Percentiles rank a stretch among this genome's conserved stretches.
Evolutionary conservation across 1,139 yeast genomes (phyloP).

Genomic region (Debaryomyces coudertii): DNA sequence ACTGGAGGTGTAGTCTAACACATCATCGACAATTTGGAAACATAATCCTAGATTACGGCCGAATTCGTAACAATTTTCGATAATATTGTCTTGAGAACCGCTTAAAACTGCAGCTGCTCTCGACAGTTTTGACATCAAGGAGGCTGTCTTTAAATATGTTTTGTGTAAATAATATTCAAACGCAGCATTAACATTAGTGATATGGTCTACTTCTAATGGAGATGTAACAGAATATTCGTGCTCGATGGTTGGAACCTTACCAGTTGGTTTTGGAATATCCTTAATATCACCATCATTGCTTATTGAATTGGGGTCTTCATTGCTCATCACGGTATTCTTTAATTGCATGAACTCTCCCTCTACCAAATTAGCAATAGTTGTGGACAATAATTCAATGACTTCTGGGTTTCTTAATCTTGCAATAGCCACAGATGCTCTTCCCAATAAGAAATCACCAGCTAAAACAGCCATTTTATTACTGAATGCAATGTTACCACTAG

Average conservation of each 20-base stretch:
- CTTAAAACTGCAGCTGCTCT: constrained; percentile 92
- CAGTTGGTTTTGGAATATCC: constrained; percentile 61
- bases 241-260: constrained; percentile 59
- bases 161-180: constrained; percentile 94
- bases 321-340: constrained; percentile 76
- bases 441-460: constrained; percentile 94
- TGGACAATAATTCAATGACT: constrained; percentile 91
- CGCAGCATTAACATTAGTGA: constrained; percentile 78
- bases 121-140: constrained; percentile 92
- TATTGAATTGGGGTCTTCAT: constrained; percentile 47
- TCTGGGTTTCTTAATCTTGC: constrained; percentile 95
- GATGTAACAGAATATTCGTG: constrained; percentile 61
- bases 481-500: constrained; percentile 91
- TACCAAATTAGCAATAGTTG: constrained; percentile 93
- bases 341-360: constrained; percentile 99
- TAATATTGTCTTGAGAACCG: constrained; percentile 72
- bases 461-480: constrained; percentile 96
- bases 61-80: constrained; percentile 85
- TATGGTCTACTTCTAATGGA: constrained; percentile 55
- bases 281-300: constrained; percentile 55
- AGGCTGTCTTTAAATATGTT: constrained; percentile 93
- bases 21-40: constrained; percentile 94
- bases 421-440: constrained; percentile 94
- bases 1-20: constrained; percentile 89
- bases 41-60: constrained; percentile 94